Percentiles rank a stretch among this genome's conserved stretches.
phyloP scores from a whole-genome alignment of 306 rosid genomes.

The Spatholobus suberectus region DNA sequence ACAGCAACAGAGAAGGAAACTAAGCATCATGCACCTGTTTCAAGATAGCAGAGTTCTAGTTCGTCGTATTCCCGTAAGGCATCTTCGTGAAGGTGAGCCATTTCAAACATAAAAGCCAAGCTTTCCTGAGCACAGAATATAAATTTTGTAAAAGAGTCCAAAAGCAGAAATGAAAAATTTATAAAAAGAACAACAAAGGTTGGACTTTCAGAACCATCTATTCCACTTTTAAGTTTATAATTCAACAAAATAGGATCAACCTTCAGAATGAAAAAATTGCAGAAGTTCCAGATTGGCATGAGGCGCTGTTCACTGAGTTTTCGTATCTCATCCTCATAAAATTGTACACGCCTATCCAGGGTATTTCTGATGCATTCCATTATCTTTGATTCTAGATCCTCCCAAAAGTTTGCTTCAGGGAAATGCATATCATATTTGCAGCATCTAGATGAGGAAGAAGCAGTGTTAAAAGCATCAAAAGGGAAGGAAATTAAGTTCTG shows the following conservation, averaged over 20 bases:
- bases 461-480: slow-evolving; percentile 39
- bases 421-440: slow-evolving; percentile 85
- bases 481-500: slow-evolving; percentile 34
- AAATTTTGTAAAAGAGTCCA: slow-evolving; percentile 39
- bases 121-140: slow-evolving; percentile 77
- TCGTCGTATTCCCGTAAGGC: slow-evolving; percentile 96
- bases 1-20: slow-evolving; percentile 36
- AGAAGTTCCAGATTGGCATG: slow-evolving; percentile 99
- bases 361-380: slow-evolving; percentile 93
- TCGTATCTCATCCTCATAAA: slow-evolving; percentile 98
- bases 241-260: slow-evolving; percentile 58
- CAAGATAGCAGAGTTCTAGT: slow-evolving; percentile 92
- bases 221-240: slow-evolving; percentile 37
- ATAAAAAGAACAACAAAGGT: slow-evolving; percentile 5
- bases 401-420: slow-evolving; percentile 96
- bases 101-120: slow-evolving; percentile 99
- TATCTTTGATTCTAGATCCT: slow-evolving; percentile 89
- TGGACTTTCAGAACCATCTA: slow-evolving; percentile 40
- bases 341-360: slow-evolving; percentile 94
- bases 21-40: slow-evolving; percentile 74
- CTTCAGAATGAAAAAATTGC: slow-evolving; percentile 96
- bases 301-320: slow-evolving; percentile 97
- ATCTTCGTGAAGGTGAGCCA: slow-evolving; percentile 96
- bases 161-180: slow-evolving; percentile 24
- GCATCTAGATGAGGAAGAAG: slow-evolving; percentile 70